Conservation (phyloP, 164 flowering plant genomes). For the Cinnamomum micranthum region DNA sequence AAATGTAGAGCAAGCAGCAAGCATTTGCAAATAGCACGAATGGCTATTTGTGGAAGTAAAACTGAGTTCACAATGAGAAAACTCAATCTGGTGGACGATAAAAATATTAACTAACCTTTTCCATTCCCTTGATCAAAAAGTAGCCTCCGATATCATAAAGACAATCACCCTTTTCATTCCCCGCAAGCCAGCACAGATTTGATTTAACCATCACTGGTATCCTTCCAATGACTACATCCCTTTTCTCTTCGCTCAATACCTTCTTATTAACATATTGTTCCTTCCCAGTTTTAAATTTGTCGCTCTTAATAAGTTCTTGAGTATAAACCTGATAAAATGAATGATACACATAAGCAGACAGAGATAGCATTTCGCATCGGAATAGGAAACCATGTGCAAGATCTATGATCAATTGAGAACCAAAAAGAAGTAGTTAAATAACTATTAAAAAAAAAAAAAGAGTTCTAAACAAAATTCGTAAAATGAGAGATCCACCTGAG, state of each 20-base stretch:
- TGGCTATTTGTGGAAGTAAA: too few relatives aligned
- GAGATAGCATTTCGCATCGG: not conserved
- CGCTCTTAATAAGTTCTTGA: conserved; percentile 43
- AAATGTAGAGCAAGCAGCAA: not conserved
- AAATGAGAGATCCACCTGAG: too few relatives aligned
- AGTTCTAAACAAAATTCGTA: too few relatives aligned
- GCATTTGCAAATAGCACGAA: not conserved
- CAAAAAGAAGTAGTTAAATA: too few relatives aligned
- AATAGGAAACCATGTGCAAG: not conserved
- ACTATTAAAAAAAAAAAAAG: too few relatives aligned
- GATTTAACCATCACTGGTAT: conserved; percentile 97
- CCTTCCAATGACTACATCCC: conserved; percentile 58
- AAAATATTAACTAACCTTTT: conserved; percentile 50
- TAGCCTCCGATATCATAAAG: conserved; percentile 93
- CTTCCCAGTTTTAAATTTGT: conserved; percentile 82
- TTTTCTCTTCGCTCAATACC: conserved; percentile 26
- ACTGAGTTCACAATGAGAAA: too few relatives aligned
- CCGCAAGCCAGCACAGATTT: conserved; percentile 72
- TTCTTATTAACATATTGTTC: conserved; percentile 45
- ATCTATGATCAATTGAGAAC: too few relatives aligned
- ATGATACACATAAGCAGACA: not conserved
- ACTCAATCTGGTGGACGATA: too few relatives aligned
- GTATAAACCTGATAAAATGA: conserved; percentile 54
- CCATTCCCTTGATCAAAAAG: conserved; percentile 87
- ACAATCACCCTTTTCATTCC: conserved; percentile 55